Evolutionary conservation across 345 rosid species (phyloP).

Genomic region (Toxicodendron radicans): DNA sequence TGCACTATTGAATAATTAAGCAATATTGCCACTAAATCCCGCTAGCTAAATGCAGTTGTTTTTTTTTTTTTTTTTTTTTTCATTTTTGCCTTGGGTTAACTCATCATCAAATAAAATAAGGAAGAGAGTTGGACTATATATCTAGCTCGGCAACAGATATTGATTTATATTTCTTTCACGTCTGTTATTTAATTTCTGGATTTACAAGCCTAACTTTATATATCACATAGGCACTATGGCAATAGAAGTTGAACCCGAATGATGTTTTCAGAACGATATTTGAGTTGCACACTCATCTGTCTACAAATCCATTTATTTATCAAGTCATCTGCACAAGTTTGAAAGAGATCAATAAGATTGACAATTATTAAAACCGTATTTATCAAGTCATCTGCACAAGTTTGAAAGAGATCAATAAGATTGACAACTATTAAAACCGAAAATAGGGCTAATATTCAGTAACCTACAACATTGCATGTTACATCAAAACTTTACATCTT

Average conservation of each 20-base stretch:
- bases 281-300: not conserved
- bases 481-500: not conserved
- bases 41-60: not conserved
- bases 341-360: too few species aligned
- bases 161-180: conserved; percentile 18
- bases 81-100: conserved; percentile 5
- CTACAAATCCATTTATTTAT: conserved; percentile 14
- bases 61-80: too few species aligned
- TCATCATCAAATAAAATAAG: not conserved
- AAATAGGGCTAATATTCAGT: not conserved
- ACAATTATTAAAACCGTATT: too few species aligned
- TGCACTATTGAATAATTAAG: not conserved
- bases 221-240: conserved; percentile 30
- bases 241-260: conserved; percentile 18
- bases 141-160: conserved; percentile 1
- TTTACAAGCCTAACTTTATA: conserved; percentile 40
- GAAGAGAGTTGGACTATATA: not conserved
- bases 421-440: not conserved
- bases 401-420: conserved; percentile 13
- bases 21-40: not conserved
- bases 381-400: conserved; percentile 36
- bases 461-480: not conserved
- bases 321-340: conserved; percentile 35
- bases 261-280: not conserved
- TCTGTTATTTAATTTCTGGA: conserved; percentile 15